A percentile compares a stretch with the other conserved stretches of the same genome.
These are phyloP conservation scores for Graphiopsis chlorocephala DNA, from an alignment of 2,329 filamentous ascomycete species.

Conservation along the genomic window DNA sequence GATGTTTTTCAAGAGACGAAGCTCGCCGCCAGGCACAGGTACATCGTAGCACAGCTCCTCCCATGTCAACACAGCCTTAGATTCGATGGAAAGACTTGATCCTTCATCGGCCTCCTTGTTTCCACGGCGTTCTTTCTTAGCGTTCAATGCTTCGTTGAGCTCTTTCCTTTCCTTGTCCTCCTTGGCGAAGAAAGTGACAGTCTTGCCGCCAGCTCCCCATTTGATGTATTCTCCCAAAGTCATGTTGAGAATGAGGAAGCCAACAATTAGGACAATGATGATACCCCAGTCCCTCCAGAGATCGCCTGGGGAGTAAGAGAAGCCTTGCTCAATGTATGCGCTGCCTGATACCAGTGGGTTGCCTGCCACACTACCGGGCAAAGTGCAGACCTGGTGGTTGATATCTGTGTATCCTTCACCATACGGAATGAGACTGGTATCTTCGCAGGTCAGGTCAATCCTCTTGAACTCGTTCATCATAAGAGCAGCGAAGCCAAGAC, in stretches of 20 bases:
- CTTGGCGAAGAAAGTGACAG: slow-evolving; percentile 72
- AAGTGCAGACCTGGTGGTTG: slow-evolving; percentile 75
- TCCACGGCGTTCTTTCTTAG: slow-evolving; percentile 56
- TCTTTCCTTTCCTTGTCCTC: slow-evolving; percentile 65
- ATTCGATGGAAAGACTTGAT: slow-evolving; percentile 51
- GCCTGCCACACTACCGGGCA: slow-evolving; percentile 68
- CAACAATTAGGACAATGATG: slow-evolving; percentile 69
- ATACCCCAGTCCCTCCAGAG: slow-evolving; percentile 86
- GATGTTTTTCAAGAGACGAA: slow-evolving; percentile 46
- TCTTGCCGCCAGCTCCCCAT: slow-evolving; percentile 76
- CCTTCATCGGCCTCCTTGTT: slow-evolving; percentile 40
- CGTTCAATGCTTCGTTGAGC: slow-evolving; percentile 61
- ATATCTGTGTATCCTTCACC: slow-evolving; percentile 70
- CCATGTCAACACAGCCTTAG: slow-evolving; percentile 57
- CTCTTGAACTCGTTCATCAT: slow-evolving; percentile 85
- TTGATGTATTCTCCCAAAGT: slow-evolving; percentile 75
- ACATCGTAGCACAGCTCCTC: slow-evolving; percentile 51
- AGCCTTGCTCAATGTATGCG: slow-evolving; percentile 67
- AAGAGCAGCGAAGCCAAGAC: slow-evolving; percentile 70
- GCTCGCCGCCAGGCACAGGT: slow-evolving; percentile 45
- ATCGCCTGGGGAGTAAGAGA: slow-evolving; percentile 63
- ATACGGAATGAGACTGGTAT: slow-evolving; percentile 66
- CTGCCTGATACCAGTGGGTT: slow-evolving; percentile 61
- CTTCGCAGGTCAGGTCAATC: slow-evolving; percentile 66
- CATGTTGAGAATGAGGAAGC: slow-evolving; percentile 73